These are phyloP conservation scores for Canavalia ensiformis DNA, from an alignment of 306 rosid genomes.

Conservation along the genomic window DNA sequence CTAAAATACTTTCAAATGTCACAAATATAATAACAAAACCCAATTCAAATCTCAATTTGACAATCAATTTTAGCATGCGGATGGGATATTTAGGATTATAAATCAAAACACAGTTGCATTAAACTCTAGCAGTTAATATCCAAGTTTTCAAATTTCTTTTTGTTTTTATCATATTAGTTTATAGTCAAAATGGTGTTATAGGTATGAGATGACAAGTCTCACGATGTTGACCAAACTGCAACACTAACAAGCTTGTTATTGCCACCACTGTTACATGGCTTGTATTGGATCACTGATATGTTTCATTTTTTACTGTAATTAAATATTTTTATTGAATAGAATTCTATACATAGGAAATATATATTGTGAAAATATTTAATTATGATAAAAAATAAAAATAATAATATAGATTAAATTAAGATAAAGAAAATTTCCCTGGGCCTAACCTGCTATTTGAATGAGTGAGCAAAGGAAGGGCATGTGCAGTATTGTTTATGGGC, in stretches of 20 bases:
- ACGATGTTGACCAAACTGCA: not conserved
- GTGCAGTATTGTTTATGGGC: slow-evolving; percentile 44
- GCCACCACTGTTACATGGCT: too few species aligned
- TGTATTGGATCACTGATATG: too few species aligned
- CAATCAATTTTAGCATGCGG: too few species aligned
- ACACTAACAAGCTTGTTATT: not conserved
- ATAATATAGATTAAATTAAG: not conserved
- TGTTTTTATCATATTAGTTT: not conserved
- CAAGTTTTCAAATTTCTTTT: not conserved
- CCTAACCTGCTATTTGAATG: not conserved
- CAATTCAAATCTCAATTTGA: too few species aligned
- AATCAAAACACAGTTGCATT: not conserved
- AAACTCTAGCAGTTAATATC: not conserved
- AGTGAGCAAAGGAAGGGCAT: slow-evolving; percentile 29
- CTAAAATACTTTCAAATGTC: too few species aligned
- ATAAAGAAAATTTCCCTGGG: not conserved
- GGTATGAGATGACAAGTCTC: not conserved
- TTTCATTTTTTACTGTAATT: too few species aligned
- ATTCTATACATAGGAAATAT: too few species aligned
- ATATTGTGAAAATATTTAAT: too few species aligned
- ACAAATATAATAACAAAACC: too few species aligned
- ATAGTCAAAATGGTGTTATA: not conserved
- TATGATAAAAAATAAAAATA: too few species aligned
- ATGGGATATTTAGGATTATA: not conserved
- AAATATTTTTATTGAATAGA: too few species aligned